Evolutionary conservation across 768 basidiomycete genomes (phyloP).

Genomic region (Pisolithus marmoratus): DNA sequence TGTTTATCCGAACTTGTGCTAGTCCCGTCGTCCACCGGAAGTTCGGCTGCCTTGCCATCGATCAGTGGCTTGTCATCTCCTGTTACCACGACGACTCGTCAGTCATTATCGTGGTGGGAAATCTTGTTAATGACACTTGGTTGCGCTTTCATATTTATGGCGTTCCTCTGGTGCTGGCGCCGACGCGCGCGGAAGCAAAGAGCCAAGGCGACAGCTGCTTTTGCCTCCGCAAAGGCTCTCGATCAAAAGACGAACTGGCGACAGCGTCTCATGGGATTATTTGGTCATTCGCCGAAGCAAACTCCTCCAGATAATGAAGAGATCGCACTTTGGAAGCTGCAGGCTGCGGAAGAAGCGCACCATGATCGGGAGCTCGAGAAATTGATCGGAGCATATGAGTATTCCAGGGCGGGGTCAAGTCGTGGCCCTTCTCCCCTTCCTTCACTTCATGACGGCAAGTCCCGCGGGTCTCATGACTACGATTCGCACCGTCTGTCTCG

Average conservation of each 20-base stretch:
- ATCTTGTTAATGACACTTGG: slow-evolving; percentile 80
- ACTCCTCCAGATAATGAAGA: slow-evolving; percentile 35
- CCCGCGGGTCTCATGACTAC: slow-evolving; percentile 16
- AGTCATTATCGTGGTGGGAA: slow-evolving; percentile 70
- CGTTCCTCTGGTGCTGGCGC: slow-evolving; percentile 64
- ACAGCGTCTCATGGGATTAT: slow-evolving; percentile 49
- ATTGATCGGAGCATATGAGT: slow-evolving; percentile 41
- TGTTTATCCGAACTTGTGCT: slow-evolving; percentile 74
- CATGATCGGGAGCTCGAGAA: slow-evolving; percentile 47
- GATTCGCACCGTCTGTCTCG: slow-evolving; percentile 32
- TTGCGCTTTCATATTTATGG: slow-evolving; percentile 70
- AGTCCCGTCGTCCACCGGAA: slow-evolving; percentile 42
- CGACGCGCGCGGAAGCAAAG: slow-evolving; percentile 64
- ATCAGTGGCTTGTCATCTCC: slow-evolving; percentile 57
- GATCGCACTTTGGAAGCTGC: slow-evolving; percentile 45
- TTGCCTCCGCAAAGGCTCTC: slow-evolving; percentile 55
- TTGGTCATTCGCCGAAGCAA: slow-evolving; percentile 38
- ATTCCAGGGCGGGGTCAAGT: slow-evolving; percentile 37
- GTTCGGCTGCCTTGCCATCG: slow-evolving; percentile 39
- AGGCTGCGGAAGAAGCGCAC: slow-evolving; percentile 45
- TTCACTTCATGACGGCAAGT: slow-evolving; percentile 27
- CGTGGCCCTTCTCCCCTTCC: slow-evolving; percentile 40
- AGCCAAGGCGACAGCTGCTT: slow-evolving; percentile 57
- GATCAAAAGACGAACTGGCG: slow-evolving; percentile 49
- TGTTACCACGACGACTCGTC: slow-evolving; percentile 26